phyloP scores from a whole-genome alignment of 1,284 basidiomycete genomes.

The Lentinula novae-zelandiae region DNA sequence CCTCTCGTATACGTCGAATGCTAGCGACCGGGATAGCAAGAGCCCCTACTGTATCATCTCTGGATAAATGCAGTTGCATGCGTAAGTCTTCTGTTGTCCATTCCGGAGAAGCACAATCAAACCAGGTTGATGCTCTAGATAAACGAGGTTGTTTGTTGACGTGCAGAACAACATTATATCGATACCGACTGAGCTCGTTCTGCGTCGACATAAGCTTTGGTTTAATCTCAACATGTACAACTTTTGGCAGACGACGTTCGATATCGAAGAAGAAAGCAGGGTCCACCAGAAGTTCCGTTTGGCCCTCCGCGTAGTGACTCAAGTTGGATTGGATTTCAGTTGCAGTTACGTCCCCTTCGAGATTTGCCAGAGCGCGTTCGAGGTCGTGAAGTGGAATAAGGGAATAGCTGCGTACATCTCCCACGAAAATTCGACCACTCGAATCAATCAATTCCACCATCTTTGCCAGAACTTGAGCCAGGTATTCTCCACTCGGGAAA shows the following conservation, averaged over 20 bases:
- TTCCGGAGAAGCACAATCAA: background rate
- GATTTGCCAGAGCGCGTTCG: background rate
- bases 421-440: conserved; percentile 9
- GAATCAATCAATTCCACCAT: background rate
- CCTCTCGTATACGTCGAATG: background rate
- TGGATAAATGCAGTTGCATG: background rate
- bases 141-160: background rate
- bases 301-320: background rate
- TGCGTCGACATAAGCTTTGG: conserved; percentile 36
- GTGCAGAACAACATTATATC: background rate
- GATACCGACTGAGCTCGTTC: conserved; percentile 30
- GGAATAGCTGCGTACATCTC: conserved; percentile 9
- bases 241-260: background rate
- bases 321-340: background rate
- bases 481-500: conserved; percentile 8
- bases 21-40: background rate
- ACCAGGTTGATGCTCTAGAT: background rate
- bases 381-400: background rate
- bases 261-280: conserved; percentile 10
- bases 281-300: conserved; percentile 4
- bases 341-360: background rate
- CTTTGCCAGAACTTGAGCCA: background rate
- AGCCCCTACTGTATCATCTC: background rate
- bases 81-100: background rate
- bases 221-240: conserved; percentile 1